Evolutionary conservation across 257 asterid genomes (phyloP), one percentile per base, ranked within the genome.

Genomic region (Nicotiana undulata): DNA sequence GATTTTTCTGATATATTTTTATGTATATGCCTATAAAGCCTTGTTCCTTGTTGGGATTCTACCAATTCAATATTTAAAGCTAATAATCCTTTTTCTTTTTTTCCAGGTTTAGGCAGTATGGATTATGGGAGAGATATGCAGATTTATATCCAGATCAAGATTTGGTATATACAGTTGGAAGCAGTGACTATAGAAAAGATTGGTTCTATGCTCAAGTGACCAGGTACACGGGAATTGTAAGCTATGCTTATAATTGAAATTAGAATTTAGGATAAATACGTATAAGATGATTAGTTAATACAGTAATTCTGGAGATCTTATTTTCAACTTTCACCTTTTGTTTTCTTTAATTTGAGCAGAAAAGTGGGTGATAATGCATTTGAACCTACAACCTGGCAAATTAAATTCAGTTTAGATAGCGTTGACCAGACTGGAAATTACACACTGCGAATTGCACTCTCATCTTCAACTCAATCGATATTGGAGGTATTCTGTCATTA

Each of bases 71-170:
- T 16, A 17, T 3, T 49, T 40, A 53, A 70, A 84, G 75, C 34
- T 80, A 53, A 76, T 20, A 24, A 13, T 26, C 28, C 18, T 18
- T 16, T 76, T 84, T n/a, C n/a, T n/a, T 24, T 5, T 51, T 80
- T 60, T 59, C 72, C 90, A 93, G 97, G 82, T 93, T 93, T 84
- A 90, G 98, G 81, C 98, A 93, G 85, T 92, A 93, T 81, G 98
- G 98, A 80, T 84, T 93, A 11, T 93, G 98, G 97, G 98, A 93
- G 63, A 91, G 91, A 85, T 93, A 93, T 88, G 83, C 96, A 56
- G 94, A 93, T 46, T 58, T 93, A 66, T 92, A 93, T 79, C 92
- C 92, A 0, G 85, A 64, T 24, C 87, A 86, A 46, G 98, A 93
- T 88, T 85, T 93, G 78, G 93, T 90, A 9, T 93, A 85, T 86